Evolutionary conservation across 345 rosid species (phyloP).

Genomic region (Hibiscus trionum): DNA sequence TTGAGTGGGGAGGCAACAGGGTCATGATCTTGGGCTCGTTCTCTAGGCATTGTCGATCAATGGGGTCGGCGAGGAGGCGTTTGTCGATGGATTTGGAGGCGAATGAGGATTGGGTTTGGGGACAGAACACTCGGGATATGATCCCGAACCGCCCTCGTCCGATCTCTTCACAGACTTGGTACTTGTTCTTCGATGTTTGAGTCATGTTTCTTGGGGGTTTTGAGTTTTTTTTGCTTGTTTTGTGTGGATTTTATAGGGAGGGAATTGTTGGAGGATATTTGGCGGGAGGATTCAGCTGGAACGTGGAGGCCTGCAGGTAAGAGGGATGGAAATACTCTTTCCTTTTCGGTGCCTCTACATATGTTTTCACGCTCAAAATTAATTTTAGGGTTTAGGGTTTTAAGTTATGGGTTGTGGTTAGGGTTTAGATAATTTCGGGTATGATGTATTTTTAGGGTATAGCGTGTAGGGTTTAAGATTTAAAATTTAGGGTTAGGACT

Average conservation of each 20-base stretch:
- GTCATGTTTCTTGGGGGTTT: slow-evolving; percentile 1
- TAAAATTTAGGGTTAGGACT: no score
- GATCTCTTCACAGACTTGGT: slow-evolving; percentile 61
- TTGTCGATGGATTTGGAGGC: slow-evolving; percentile 72
- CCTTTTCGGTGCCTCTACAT: no score
- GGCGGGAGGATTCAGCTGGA: neutral
- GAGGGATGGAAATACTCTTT: no score
- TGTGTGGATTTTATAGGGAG: neutral
- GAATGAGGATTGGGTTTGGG: slow-evolving; percentile 32
- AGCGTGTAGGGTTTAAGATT: no score
- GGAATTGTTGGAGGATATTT: slow-evolving; percentile 19
- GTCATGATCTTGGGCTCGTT: slow-evolving; percentile 67
- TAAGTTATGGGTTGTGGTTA: no score
- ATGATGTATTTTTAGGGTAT: no score
- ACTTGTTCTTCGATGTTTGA: slow-evolving; percentile 31
- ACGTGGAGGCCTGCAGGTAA: neutral
- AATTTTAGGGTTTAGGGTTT: no score
- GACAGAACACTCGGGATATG: slow-evolving; percentile 51
- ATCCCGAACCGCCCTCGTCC: slow-evolving; percentile 72
- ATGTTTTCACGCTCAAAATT: no score
- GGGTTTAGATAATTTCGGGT: no score
- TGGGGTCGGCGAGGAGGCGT: slow-evolving; percentile 40
- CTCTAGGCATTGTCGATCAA: slow-evolving; percentile 57
- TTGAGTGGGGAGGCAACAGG: slow-evolving; percentile 50
- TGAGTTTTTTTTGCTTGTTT: neutral